Conservation (phyloP, 371 early-diverging fungal species). For the Mortierella sp. region DNA sequence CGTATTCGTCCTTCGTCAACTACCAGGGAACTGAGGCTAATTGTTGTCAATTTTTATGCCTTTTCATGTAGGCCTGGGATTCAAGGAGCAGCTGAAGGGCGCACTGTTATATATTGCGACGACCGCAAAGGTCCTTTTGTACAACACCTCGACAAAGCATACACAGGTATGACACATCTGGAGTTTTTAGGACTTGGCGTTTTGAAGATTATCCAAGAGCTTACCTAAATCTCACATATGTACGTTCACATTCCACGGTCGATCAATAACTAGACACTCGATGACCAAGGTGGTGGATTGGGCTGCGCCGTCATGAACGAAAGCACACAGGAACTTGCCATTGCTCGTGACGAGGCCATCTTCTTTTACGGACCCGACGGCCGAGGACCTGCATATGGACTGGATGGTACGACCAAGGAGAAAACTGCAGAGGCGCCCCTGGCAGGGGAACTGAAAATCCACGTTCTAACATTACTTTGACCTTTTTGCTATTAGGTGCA, state of each 20-base stretch:
- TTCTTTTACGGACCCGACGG: slow-evolving; percentile 94
- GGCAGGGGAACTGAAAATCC: no score
- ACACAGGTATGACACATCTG: slow-evolving; percentile 31
- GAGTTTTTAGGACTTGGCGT: background rate
- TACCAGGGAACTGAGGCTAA: background rate
- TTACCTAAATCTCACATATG: background rate
- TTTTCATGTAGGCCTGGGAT: slow-evolving; percentile 72
- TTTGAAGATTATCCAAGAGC: background rate
- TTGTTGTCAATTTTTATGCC: background rate
- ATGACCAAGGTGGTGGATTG: slow-evolving; percentile 88
- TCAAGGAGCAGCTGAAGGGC: slow-evolving; percentile 79
- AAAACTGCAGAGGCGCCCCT: background rate
- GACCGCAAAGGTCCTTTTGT: slow-evolving; percentile 75
- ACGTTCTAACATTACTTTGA: background rate
- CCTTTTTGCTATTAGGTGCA: slow-evolving; percentile 53
- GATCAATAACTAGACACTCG: slow-evolving; percentile 62
- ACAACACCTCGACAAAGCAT: slow-evolving; percentile 61
- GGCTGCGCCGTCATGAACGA: slow-evolving; percentile 86
- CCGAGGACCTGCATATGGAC: slow-evolving; percentile 93
- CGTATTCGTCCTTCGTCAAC: no score
- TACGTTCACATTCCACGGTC: background rate
- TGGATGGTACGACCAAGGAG: slow-evolving; percentile 69
- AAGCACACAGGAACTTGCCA: slow-evolving; percentile 79
- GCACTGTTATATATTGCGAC: slow-evolving; percentile 84
- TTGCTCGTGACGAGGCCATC: slow-evolving; percentile 92